A percentile compares a stretch with the other conserved stretches of the same genome.
Evolutionary conservation across 2,329 filamentous ascomycete genomes (phyloP).

Genomic region (Pochonia chlamydosporia): DNA sequence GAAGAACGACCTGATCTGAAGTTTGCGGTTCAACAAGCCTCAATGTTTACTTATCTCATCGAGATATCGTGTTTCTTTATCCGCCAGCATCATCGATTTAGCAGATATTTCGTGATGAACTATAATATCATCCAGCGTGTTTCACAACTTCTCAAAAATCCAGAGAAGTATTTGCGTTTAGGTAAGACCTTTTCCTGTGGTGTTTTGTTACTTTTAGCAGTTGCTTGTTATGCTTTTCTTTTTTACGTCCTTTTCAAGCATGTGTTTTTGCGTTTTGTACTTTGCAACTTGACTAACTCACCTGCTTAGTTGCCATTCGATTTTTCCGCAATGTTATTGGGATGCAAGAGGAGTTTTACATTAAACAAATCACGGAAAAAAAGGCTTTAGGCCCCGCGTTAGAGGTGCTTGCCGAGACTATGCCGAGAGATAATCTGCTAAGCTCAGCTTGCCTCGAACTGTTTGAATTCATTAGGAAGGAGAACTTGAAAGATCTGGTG

Average conservation of each 20-base stretch:
- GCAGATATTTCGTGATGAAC: slow-evolving; percentile 80
- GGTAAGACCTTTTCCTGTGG: slow-evolving; percentile 45
- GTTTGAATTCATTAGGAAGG: slow-evolving; percentile 83
- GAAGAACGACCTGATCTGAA: slow-evolving; percentile 63
- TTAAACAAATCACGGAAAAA: slow-evolving; percentile 75
- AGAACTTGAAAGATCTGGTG: slow-evolving; percentile 74
- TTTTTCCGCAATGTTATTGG: slow-evolving; percentile 86
- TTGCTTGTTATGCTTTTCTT: background rate
- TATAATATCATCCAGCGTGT: slow-evolving; percentile 75
- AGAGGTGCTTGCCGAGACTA: slow-evolving; percentile 74
- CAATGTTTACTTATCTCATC: slow-evolving; percentile 85
- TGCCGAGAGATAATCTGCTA: slow-evolving; percentile 87
- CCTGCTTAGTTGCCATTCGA: slow-evolving; percentile 68
- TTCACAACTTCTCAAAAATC: slow-evolving; percentile 72
- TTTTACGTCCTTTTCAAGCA: background rate
- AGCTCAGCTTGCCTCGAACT: slow-evolving; percentile 92
- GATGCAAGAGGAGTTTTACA: slow-evolving; percentile 87
- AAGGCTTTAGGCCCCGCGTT: slow-evolving; percentile 79
- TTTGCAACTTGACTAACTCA: background rate
- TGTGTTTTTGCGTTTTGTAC: no score
- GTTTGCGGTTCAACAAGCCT: slow-evolving; percentile 76
- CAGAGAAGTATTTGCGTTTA: slow-evolving; percentile 88
- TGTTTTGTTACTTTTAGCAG: background rate
- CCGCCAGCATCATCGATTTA: slow-evolving; percentile 78
- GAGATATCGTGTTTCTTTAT: slow-evolving; percentile 94